Evolutionary conservation across 2,329 filamentous ascomycete species (phyloP), one percentile per base, ranked within the genome.

Genomic region (Beauveria brongniartii): DNA sequence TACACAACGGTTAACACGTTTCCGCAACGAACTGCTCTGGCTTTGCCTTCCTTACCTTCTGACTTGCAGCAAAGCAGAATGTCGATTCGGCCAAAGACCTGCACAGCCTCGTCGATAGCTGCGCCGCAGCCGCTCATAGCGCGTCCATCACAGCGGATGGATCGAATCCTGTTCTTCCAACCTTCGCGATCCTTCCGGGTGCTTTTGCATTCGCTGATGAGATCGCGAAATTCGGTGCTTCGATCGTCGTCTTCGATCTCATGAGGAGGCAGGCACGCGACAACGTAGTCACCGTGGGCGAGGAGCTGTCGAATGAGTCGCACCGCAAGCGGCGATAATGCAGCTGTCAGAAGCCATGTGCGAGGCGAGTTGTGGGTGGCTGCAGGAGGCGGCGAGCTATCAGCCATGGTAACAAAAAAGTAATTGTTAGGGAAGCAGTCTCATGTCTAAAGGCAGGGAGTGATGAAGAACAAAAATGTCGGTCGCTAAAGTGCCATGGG

Each of bases 281-380:
- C 88, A 52, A 96, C 89, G 71, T 89, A 92, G 74, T 97, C 94
- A 54, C 94, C 93, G 74, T 97, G 92, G n/a, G 85, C 85, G 53
- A 97, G 86, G 48, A 96, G 81, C 67, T 91, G 84, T 59, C 89
- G 86, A 59, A 91, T 89, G 62, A 97, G 82, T 51, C 90, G 88
- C 63, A 96, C 89, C 59, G 88, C 88, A 65, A 97, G 83, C 14
- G 93, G 91, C 41, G 91, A 93, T 63, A 93, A 84, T 40, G 91
- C 90, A 62, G 90, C 88, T 12, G 92, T 96, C 65, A 99, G 79
- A 70, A 99, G 87, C 94, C 94, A 97, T 69, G 93, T 91, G 69
- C 93, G 88, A 55, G 92, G 92, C 37, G 84, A 87, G 70, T 87
- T 87, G 73, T 87, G 84, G 24, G 83, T 86, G 64, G 84, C 82